A percentile compares a stretch with the other conserved stretches of the same genome.
Conservation (phyloP, 805 yeast genomes). For the Tetrapisispora taiwanensis region DNA sequence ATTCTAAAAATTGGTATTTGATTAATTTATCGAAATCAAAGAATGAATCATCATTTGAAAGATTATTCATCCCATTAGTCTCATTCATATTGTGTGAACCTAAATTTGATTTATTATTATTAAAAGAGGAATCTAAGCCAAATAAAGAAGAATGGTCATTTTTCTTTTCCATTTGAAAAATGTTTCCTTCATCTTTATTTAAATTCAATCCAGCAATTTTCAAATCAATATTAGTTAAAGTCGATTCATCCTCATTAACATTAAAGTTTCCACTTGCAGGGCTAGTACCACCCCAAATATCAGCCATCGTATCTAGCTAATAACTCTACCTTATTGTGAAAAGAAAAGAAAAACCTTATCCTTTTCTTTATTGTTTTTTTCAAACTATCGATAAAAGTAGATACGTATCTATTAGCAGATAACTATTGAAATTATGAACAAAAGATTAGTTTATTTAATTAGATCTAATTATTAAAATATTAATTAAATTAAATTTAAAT, state of each 20-base stretch:
- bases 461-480: too few relatives aligned
- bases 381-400: too few relatives aligned
- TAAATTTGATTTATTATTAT: neutral
- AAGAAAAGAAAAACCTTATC: neutral
- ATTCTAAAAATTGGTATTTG: slow-evolving; percentile 51
- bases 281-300: slow-evolving; percentile 2
- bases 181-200: slow-evolving; percentile 11
- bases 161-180: neutral
- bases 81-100: neutral
- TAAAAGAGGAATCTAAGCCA: slow-evolving; percentile 7
- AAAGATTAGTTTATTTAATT: too few relatives aligned
- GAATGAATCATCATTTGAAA: slow-evolving; percentile 2
- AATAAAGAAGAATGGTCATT: neutral
- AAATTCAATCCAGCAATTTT: slow-evolving; percentile 32
- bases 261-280: neutral
- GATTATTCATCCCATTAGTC: neutral
- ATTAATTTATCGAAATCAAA: slow-evolving; percentile 49
- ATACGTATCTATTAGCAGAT: too few relatives aligned
- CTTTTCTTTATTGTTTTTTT: too few relatives aligned
- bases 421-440: too few relatives aligned
- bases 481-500: too few relatives aligned
- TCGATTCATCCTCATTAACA: neutral
- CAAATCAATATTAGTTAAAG: slow-evolving; percentile 27
- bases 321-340: neutral
- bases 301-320: neutral